A percentile compares a stretch with the other conserved stretches of the same genome.
These are phyloP conservation scores for Debaryomyces nepalensis DNA, from an alignment of 1,139 yeast species.

Conservation along the genomic window DNA sequence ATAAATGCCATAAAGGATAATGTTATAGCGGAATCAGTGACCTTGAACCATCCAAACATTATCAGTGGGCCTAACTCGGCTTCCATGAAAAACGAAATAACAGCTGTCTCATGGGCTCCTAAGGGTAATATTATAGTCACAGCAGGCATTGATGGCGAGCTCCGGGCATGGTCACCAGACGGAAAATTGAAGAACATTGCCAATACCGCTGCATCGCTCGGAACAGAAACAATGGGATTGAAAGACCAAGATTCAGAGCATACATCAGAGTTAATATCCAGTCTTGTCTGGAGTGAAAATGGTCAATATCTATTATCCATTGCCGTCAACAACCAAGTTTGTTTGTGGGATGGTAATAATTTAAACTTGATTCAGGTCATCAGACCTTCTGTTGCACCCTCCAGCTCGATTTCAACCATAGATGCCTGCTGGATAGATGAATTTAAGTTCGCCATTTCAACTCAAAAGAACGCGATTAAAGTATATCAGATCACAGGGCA, in stretches of 20 bases:
- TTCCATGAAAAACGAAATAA: constrained; percentile 32
- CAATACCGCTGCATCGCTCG: constrained; percentile 19
- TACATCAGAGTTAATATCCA: constrained; percentile 23
- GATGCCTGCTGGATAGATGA: constrained; percentile 76
- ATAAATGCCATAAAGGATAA: constrained; percentile 39
- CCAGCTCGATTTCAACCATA: constrained; percentile 22
- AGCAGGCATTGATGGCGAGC: constrained; percentile 64
- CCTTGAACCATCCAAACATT: constrained; percentile 38
- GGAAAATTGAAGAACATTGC: constrained; percentile 66
- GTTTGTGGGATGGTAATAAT: constrained; percentile 46
- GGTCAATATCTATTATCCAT: constrained; percentile 43
- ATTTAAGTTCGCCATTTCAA: constrained; percentile 71
- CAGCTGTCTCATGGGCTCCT: constrained; percentile 66
- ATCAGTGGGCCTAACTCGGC: constrained; percentile 9
- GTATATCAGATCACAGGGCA: constrained; percentile 51
- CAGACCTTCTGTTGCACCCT: constrained; percentile 18
- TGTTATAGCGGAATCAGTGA: constrained; percentile 39
- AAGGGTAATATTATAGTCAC: constrained; percentile 61
- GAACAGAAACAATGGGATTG: constrained; percentile 12
- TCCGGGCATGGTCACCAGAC: constrained; percentile 69
- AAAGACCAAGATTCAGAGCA: constrained; percentile 13
- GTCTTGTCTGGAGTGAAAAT: constrained; percentile 40
- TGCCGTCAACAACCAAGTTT: constrained; percentile 37
- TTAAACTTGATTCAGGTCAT: constrained; percentile 37
- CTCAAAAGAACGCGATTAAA: constrained; percentile 57